Evolutionary conservation across 2,329 filamentous ascomycete genomes (phyloP).

Genomic region (Venturia effusa): DNA sequence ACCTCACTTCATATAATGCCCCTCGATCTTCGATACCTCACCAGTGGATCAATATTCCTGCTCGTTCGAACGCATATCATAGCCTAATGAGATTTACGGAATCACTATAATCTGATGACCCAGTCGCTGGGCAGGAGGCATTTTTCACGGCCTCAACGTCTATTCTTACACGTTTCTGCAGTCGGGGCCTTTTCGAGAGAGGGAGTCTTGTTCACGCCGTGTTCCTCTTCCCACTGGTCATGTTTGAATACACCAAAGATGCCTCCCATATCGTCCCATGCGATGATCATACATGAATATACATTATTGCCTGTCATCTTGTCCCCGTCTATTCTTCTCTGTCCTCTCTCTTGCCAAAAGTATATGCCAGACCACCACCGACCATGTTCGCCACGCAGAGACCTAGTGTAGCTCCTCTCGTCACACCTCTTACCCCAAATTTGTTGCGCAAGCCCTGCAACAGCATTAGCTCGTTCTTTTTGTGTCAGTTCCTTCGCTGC

Average conservation of each 20-base stretch:
- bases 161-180: not conserved
- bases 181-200: not conserved
- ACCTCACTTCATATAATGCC: too few species aligned
- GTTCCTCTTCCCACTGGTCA: not conserved
- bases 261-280: not conserved
- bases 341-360: constrained; percentile 34
- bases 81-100: too few species aligned
- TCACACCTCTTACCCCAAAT: constrained; percentile 39
- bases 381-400: constrained; percentile 40
- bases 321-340: constrained; percentile 15
- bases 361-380: constrained; percentile 41
- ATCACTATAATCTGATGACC: too few species aligned
- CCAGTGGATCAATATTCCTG: too few species aligned
- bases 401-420: constrained; percentile 41
- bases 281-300: constrained; percentile 4
- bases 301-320: not conserved
- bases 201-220: not conserved
- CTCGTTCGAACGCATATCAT: too few species aligned
- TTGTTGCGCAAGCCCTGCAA: constrained; percentile 32
- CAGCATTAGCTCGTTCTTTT: not conserved
- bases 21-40: too few species aligned
- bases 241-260: not conserved
- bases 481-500: too few species aligned
- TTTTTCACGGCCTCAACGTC: too few species aligned
- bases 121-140: too few species aligned